Evolutionary conservation across 1,284 basidiomycete species (phyloP), one percentile per base, ranked within the genome.

Genomic region (Cryptococcus sp.): DNA sequence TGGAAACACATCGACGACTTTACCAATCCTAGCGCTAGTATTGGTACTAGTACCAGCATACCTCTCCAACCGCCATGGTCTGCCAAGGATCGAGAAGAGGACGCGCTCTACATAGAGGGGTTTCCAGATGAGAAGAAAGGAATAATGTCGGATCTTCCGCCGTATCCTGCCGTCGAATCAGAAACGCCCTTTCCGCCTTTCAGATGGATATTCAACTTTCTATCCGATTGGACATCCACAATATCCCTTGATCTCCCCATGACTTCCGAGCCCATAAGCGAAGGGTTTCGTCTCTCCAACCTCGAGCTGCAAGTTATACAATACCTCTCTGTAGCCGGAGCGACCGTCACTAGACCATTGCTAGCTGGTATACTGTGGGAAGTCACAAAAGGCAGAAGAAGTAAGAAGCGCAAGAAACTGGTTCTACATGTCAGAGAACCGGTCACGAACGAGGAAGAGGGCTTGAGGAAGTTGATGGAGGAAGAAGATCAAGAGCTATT

Each of bases 211-310:
- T 55, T 55, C 34, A 37, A 25, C 13, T 55, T 55, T 20, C 22
- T 55, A 22, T 55, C 53, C 34, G 53, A 55, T 15, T 55, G 29
- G 23, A 49, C 53, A n/a, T 22, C 46, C n/a, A 39, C 49, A 20
- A 5, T 41, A 13, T 20, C 37, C 25, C 15, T 55, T 16, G 46
- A 49, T 37, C 40, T 55, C 13, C 53, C 53, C 11, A 20, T 48
- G 13, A 49, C 46, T 13, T 15, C 15, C 7, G n/a, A 55, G n/a
- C 39, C 54, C 8, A 50, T 50, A 41, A 11, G 25, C 15, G 46
- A 50, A 23, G 54, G 54, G 43, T 55, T 55, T 19, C 46, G 38
- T 11, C 46, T 50, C 26, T 55, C 54, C n/a, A 40, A 41, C 22
- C 39, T 55, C 20, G 54, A 55, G 38, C 17, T 55, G 16, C 46